Percentiles rank a stretch among this genome's conserved stretches.
phyloP scores from a whole-genome alignment of 345 rosid genomes.

The Toxicodendron radicans region DNA sequence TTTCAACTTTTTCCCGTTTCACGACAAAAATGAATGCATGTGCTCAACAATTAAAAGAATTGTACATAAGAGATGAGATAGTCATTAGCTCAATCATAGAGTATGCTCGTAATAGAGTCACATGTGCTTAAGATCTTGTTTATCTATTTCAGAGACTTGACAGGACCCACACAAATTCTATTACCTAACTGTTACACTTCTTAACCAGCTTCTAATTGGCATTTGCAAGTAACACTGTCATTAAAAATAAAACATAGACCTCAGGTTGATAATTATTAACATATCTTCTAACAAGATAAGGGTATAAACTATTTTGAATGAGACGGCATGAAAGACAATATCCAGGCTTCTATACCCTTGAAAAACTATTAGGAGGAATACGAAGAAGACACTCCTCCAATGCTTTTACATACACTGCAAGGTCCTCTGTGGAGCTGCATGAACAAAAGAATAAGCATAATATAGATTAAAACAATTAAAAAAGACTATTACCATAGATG shows the following conservation, averaged over 20 bases:
- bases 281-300: neutral
- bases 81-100: neutral
- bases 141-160: neutral
- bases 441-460: constrained; percentile 19
- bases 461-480: constrained; percentile 4
- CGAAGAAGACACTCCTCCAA: constrained; percentile 63
- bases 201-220: neutral
- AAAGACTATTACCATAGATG: neutral
- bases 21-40: neutral
- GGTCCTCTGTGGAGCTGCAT: constrained; percentile 73
- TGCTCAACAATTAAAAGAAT: neutral
- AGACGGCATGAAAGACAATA: constrained; percentile 5
- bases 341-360: constrained; percentile 52
- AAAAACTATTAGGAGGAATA: constrained; percentile 83
- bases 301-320: constrained; percentile 1
- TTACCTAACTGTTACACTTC: neutral
- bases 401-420: constrained; percentile 65
- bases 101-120: neutral
- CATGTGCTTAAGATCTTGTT: neutral
- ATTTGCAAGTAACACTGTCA: neutral
- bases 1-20: neutral
- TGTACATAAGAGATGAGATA: neutral
- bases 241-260: neutral
- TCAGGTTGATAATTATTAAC: neutral
- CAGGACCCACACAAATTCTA: neutral